Conservation (phyloP, 768 basidiomycete species). For the Rhodotorula sphaerocarpa region DNA sequence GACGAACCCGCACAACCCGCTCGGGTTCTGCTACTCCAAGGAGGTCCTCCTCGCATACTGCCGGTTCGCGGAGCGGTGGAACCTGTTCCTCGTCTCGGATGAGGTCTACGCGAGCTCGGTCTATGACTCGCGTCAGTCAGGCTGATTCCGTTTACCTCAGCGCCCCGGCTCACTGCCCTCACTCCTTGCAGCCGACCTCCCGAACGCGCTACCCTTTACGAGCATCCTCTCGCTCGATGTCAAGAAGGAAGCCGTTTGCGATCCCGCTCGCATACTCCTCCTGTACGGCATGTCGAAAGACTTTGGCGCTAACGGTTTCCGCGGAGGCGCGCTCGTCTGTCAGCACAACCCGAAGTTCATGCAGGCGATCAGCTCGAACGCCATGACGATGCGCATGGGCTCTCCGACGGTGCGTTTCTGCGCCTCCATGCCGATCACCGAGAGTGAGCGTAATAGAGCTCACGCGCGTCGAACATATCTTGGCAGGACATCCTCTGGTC, state of each 20-base stretch:
- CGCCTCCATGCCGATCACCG: neutral
- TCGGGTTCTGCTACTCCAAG: constrained; percentile 27
- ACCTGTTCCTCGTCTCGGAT: constrained; percentile 15
- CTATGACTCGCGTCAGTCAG: neutral
- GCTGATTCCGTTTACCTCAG: constrained; percentile 6
- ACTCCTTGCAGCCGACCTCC: neutral
- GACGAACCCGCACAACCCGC: constrained; percentile 25
- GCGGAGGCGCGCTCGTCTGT: constrained; percentile 11
- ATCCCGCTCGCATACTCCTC: constrained; percentile 6
- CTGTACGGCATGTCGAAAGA: constrained; percentile 19
- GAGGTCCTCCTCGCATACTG: constrained; percentile 18
- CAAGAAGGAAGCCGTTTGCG: constrained; percentile 3
- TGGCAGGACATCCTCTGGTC: constrained; percentile 24
- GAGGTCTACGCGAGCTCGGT: constrained; percentile 19
- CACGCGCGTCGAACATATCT: no score
- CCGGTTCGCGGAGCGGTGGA: constrained; percentile 16
- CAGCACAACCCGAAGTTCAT: constrained; percentile 19
- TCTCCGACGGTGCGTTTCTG: constrained; percentile 4
- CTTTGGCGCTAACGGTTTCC: constrained; percentile 28
- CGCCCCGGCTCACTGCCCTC: no score
- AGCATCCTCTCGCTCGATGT: constrained; percentile 24
- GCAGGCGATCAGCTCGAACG: neutral
- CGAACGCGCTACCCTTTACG: neutral
- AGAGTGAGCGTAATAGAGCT: neutral
- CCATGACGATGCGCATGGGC: constrained; percentile 21